Conservation (phyloP, 2,329 filamentous ascomycete species). For the Cercospora beticola region DNA sequence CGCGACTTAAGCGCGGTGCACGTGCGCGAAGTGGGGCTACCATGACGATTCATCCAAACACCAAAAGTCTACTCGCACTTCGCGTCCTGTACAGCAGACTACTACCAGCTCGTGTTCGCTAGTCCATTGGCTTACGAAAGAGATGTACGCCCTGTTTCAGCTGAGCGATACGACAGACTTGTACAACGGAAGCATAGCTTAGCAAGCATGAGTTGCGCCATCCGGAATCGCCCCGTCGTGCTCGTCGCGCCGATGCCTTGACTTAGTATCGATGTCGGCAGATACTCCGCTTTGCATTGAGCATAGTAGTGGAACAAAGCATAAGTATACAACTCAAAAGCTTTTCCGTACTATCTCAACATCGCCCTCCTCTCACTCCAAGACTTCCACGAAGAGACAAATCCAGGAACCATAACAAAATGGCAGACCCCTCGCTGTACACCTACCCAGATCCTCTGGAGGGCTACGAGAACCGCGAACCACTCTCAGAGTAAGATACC, state of each 20-base stretch:
- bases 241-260: not conserved
- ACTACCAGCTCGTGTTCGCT: not conserved
- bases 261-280: not conserved
- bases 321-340: not conserved
- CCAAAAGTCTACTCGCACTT: not conserved
- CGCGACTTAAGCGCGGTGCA: slow-evolving; percentile 9
- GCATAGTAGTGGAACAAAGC: too few relatives aligned
- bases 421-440: slow-evolving; percentile 54
- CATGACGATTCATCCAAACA: not conserved
- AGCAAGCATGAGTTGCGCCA: not conserved
- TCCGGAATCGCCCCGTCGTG: slow-evolving; percentile 5
- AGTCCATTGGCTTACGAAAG: not conserved
- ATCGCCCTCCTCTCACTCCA: not conserved
- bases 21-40: slow-evolving; percentile 7
- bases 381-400: not conserved
- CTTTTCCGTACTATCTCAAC: not conserved
- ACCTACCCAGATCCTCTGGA: slow-evolving; percentile 56
- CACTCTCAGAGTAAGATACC: slow-evolving; percentile 44
- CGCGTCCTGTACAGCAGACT: not conserved
- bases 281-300: not conserved
- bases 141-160: not conserved
- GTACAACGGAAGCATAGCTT: not conserved
- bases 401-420: slow-evolving; percentile 27
- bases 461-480: slow-evolving; percentile 51
- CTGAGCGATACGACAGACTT: not conserved